Percentiles rank a stretch among this genome's conserved stretches.
These are phyloP conservation scores for Acrocalymma vagum DNA, from an alignment of 2,329 filamentous ascomycete species.

Conservation along the genomic window DNA sequence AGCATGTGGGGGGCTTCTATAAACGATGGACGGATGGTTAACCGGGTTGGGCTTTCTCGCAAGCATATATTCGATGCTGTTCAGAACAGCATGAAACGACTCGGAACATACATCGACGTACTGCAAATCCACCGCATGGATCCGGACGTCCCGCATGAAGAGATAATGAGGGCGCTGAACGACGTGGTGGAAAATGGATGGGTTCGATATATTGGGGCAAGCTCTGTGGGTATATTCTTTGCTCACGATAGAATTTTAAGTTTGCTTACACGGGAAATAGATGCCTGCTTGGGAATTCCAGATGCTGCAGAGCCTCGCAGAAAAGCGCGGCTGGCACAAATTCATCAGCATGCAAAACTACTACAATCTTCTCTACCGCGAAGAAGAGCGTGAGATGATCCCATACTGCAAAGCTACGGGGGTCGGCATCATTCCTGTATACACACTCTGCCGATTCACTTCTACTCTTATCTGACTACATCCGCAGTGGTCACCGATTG, in stretches of 20 bases:
- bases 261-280: no score
- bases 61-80: constrained; percentile 71
- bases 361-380: constrained; percentile 57
- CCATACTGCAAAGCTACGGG: constrained; percentile 40
- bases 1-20: no score
- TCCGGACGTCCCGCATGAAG: constrained; percentile 58
- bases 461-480: no score
- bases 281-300: constrained; percentile 61
- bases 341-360: constrained; percentile 60
- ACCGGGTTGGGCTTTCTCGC: constrained; percentile 62
- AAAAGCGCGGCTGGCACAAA: constrained; percentile 54
- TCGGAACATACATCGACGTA: constrained; percentile 66
- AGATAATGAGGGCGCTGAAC: constrained; percentile 67
- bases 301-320: constrained; percentile 54
- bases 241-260: no score
- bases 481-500: constrained; percentile 26
- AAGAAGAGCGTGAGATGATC: constrained; percentile 55
- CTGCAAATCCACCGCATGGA: constrained; percentile 68
- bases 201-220: constrained; percentile 48
- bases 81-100: constrained; percentile 58
- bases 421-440: constrained; percentile 43
- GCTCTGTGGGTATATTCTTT: constrained; percentile 19
- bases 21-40: constrained; percentile 53
- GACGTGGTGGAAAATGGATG: constrained; percentile 65
- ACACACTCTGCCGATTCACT: no score